A percentile compares a stretch with the other conserved stretches of the same genome.
These are phyloP conservation scores for Saturnispora halmiae DNA, from an alignment of 805 yeast species.

Conservation along the genomic window DNA sequence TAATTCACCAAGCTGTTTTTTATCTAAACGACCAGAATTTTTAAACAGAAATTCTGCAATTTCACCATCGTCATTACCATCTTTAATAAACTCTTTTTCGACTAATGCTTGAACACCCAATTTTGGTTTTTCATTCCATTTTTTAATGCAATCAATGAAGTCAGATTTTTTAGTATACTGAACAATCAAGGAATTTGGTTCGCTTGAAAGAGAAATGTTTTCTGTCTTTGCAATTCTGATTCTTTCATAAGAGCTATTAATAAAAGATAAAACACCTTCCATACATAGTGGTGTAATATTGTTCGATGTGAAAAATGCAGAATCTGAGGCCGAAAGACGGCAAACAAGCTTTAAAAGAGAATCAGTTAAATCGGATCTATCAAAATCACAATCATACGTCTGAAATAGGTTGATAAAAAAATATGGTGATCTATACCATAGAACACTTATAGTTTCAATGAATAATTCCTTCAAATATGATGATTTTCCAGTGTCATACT, in stretches of 20 bases:
- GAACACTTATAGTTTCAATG: constrained; percentile 71
- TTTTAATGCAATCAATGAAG: constrained; percentile 64
- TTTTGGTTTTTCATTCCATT: constrained; percentile 71
- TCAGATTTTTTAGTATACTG: constrained; percentile 55
- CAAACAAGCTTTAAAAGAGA: constrained; percentile 63
- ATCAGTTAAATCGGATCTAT: constrained; percentile 67
- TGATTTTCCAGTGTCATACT: constrained; percentile 39
- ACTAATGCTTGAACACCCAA: constrained; percentile 59
- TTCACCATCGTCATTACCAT: constrained; percentile 41
- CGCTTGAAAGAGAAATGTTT: constrained; percentile 15
- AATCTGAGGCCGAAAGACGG: constrained; percentile 74
- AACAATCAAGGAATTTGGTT: constrained; percentile 29
- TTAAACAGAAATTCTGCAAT: constrained; percentile 70
- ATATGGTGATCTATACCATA: constrained; percentile 73
- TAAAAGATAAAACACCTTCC: constrained; percentile 71
- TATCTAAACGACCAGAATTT: constrained; percentile 75
- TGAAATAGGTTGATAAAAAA: constrained; percentile 71
- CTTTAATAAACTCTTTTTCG: constrained; percentile 54
- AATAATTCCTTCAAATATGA: constrained; percentile 64
- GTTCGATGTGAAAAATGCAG: constrained; percentile 69
- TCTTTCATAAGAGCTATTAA: constrained; percentile 52
- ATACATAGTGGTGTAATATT: constrained; percentile 89
- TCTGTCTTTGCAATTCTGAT: constrained; percentile 29
- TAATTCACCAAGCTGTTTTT: constrained; percentile 78
- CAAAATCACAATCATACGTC: constrained; percentile 85